phyloP scores from a whole-genome alignment of 179 eudicot genomes.

The Drosera spatulata region DNA sequence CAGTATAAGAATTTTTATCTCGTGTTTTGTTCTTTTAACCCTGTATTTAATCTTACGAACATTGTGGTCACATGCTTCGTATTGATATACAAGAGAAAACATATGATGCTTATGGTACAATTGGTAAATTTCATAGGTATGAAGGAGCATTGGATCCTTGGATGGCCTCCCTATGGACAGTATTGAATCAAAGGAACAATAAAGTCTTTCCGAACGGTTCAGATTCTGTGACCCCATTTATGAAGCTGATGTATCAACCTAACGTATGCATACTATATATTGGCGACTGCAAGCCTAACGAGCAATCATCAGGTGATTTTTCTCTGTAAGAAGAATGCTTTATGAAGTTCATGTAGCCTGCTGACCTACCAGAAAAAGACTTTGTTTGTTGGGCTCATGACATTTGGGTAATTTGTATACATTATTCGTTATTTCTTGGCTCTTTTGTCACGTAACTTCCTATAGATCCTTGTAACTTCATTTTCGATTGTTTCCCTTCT shows the following conservation, averaged over 20 bases:
- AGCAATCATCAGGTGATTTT: conserved; percentile 20
- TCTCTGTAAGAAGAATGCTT: background rate
- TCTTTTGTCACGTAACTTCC: no score
- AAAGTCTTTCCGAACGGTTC: conserved; percentile 60
- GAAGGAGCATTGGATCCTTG: conserved; percentile 98
- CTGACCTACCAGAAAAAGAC: no score
- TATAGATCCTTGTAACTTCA: no score
- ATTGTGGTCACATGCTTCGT: no score
- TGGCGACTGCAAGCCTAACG: conserved; percentile 18
- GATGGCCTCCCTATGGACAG: conserved; percentile 77
- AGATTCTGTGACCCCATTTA: conserved; percentile 29
- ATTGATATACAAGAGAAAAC: no score
- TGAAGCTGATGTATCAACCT: conserved; percentile 39
- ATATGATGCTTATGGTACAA: background rate
- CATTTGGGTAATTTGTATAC: no score
- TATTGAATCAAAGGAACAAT: conserved; percentile 41
- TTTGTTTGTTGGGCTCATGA: no score
- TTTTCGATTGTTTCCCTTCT: no score
- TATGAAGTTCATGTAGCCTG: background rate
- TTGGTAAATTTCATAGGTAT: conserved; percentile 38
- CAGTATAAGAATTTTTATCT: no score
- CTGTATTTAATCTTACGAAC: no score
- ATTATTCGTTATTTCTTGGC: no score
- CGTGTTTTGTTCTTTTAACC: no score
- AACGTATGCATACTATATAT: conserved; percentile 55